Percentiles rank a stretch among this genome's conserved stretches.
Evolutionary conservation across 768 basidiomycete genomes (phyloP).

Genomic region (Macrocybe gigantea): DNA sequence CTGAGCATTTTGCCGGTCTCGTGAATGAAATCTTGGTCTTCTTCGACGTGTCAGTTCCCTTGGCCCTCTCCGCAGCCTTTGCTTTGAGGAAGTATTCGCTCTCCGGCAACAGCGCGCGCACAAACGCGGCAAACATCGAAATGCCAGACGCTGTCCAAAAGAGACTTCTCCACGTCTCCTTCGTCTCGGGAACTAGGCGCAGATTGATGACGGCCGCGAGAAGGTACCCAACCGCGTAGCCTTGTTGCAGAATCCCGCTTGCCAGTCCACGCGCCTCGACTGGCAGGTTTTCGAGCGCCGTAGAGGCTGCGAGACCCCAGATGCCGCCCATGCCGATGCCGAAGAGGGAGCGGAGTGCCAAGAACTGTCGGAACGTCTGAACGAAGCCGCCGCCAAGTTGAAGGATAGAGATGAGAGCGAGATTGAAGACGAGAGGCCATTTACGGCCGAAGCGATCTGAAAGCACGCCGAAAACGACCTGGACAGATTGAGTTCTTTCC

Average conservation of each 20-base stretch:
- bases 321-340: constrained; percentile 88
- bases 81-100: constrained; percentile 66
- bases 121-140: constrained; percentile 57
- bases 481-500: not conserved
- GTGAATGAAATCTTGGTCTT: constrained; percentile 70
- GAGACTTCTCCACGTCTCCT: constrained; percentile 60
- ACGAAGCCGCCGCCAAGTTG: constrained; percentile 81
- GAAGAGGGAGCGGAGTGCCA: constrained; percentile 78
- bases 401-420: constrained; percentile 63
- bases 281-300: constrained; percentile 85
- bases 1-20: constrained; percentile 77
- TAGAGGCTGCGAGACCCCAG: constrained; percentile 81
- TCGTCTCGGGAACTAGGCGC: constrained; percentile 43
- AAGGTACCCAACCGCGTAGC: constrained; percentile 82
- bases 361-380: constrained; percentile 70
- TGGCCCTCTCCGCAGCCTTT: constrained; percentile 46
- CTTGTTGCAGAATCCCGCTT: constrained; percentile 82
- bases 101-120: constrained; percentile 73
- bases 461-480: constrained; percentile 75
- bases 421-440: constrained; percentile 83
- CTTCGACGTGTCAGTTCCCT: constrained; percentile 47
- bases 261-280: constrained; percentile 81
- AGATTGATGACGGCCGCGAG: constrained; percentile 82
- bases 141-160: constrained; percentile 81
- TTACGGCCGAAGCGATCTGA: constrained; percentile 90